Evolutionary conservation across 441 rosid genomes (phyloP).

Genomic region (Viola pubescens): DNA sequence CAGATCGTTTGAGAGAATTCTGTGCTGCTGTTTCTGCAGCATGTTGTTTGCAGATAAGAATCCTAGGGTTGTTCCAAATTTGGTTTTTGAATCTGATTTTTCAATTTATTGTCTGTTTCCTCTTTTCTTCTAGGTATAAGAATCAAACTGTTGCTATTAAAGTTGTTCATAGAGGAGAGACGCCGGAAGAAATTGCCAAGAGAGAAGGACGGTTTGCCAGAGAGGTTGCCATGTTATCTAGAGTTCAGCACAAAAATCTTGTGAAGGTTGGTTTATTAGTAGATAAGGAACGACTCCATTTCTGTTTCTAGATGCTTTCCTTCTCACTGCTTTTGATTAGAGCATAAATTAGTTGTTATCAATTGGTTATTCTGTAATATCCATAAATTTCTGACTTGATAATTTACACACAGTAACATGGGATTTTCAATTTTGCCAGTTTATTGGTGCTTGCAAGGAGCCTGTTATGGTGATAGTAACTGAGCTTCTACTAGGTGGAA

Average conservation of each 20-base stretch:
- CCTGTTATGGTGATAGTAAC: conserved; percentile 95
- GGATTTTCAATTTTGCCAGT: conserved; percentile 35
- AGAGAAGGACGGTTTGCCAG: conserved; percentile 69
- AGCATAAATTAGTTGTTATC: neutral
- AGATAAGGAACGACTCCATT: neutral
- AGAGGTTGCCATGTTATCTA: conserved; percentile 85
- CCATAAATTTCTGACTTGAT: no score
- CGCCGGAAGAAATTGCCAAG: conserved; percentile 77
- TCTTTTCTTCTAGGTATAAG: conserved; percentile 44
- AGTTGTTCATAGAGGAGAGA: conserved; percentile 65
- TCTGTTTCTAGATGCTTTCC: neutral
- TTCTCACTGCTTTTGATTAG: neutral
- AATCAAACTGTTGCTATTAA: conserved; percentile 84
- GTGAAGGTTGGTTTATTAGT: conserved; percentile 57
- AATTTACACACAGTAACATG: neutral
- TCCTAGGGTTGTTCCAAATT: no score
- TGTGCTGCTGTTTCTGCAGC: conserved; percentile 2
- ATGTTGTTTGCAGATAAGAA: conserved; percentile 1
- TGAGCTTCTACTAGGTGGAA: conserved; percentile 79
- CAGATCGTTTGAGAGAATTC: conserved; percentile 2
- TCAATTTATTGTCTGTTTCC: no score
- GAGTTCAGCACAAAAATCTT: conserved; percentile 85
- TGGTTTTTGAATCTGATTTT: no score
- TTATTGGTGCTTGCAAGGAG: conserved; percentile 91
- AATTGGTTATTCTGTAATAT: neutral